Base-by-base conservation (phyloP, 1,139 yeast species). In the Debaryomyces nepalensis region DNA sequence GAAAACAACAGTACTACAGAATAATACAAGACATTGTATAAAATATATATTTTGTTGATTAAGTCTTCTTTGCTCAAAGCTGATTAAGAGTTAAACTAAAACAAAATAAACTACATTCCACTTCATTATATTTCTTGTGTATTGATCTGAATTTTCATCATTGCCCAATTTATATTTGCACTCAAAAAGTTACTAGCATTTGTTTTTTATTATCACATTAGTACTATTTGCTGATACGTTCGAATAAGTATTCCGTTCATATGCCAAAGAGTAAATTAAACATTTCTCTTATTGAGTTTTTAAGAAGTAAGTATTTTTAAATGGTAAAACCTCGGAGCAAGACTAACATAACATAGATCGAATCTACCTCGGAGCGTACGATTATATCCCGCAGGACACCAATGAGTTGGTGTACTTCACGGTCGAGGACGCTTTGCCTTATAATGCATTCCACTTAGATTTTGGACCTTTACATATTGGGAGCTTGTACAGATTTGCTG, bases 381-480 rank as follows among this genome's bases (percentile, higher is more conserved):
- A 90, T 60, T 69, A 77, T 48, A 69, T 81, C 7, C 99, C 99
- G 1, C 72, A 73, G 42, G 95, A 88, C 59, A 85, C 93, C 0
- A 79, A 75, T 18, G 85, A 84, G 33, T 69, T 84, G 35, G 96
- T 88, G 1, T 87, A 86, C 63, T 91, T 93, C 67, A 89, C 98
- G 0, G 87, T 93, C 3, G 99, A 93, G 58, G 96, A 91, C 54
- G 82, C 91, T 0, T 76, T 93, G 39, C 95, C 95, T 4, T 93
- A 93, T 64, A 93, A 93, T 60, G 77, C 96, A 10, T 93, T 93
- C 69, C 96, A 93, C 62, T 77, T 91, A 52, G 99, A 93, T 63
- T 93, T 93, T 65, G 99, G 99, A 32, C 99, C 99, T 1, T 70
- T 93, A 50, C 95, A 93, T 58, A 83, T 93, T 42, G 98, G 97